Evolutionary conservation across 805 yeast species (phyloP).

Genomic region (Barnettozyma vustinii): DNA sequence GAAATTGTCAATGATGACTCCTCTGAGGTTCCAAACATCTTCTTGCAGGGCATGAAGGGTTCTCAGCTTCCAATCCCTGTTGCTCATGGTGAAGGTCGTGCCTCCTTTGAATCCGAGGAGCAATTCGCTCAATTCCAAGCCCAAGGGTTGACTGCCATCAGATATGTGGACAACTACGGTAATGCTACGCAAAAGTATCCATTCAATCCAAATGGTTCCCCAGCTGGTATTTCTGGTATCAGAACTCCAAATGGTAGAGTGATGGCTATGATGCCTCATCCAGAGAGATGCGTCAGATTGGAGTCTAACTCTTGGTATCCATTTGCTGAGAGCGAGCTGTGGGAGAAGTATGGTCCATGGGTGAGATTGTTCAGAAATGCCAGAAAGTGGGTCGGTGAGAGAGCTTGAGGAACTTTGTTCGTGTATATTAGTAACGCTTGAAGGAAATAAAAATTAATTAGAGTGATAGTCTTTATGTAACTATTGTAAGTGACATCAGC

Average conservation of each 20-base stretch:
- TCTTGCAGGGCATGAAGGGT: constrained; percentile 89
- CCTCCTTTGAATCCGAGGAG: constrained; percentile 50
- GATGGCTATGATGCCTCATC: constrained; percentile 98
- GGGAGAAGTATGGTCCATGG: constrained; percentile 95
- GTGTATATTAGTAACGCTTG: not conserved
- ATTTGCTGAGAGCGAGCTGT: constrained; percentile 44
- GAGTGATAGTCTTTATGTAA: not conserved
- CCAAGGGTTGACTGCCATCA: constrained; percentile 56
- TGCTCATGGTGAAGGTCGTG: constrained; percentile 98
- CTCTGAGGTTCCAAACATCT: constrained; percentile 48
- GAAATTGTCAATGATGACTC: constrained; percentile 52
- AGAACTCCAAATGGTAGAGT: constrained; percentile 90
- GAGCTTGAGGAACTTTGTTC: constrained; percentile 1
- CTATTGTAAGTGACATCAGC: not conserved
- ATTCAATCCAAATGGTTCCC: constrained; percentile 94
- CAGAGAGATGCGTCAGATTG: constrained; percentile 86
- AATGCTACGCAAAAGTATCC: constrained; percentile 79
- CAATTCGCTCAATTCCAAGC: constrained; percentile 44
- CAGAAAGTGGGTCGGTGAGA: constrained; percentile 78
- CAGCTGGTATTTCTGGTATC: constrained; percentile 89
- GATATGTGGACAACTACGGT: constrained; percentile 91
- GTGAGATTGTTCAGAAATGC: constrained; percentile 87
- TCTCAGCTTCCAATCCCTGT: constrained; percentile 93
- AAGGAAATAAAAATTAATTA: not conserved
- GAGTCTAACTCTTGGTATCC: constrained; percentile 94